Evolutionary conservation across 1,139 yeast species (phyloP), one percentile per base, ranked within the genome.

Genomic region (Yamadazyma taylorii): DNA sequence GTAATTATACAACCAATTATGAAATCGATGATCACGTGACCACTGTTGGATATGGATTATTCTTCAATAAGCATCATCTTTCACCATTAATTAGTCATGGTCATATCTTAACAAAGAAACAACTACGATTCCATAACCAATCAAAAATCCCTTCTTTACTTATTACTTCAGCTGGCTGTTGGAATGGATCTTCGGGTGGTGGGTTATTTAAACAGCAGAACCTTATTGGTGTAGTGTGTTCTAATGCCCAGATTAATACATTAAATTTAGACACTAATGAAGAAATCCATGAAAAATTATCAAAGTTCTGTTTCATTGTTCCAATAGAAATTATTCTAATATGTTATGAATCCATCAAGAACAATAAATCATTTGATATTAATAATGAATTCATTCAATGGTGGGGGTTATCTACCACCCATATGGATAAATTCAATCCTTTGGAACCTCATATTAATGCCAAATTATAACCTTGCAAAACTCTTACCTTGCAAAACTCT

Each of bases 181-280:
- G 88, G 87, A 81, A 82, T 49, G 90, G 90, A 0, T 81, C 88
- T 2, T 79, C 85, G 1, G 90, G 90, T 0, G 90, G 90, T 0
- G 87, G 82, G 0, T 53, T 81, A 3, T 66, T 78, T 38, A 41
- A 66, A 37, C 34, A 48, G 0, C 48, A 51, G 12, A 56, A 63
- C 28, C 56, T 82, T 4, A 52, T 79, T 10, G 86, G 86, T 0
- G 53, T 81, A 26, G 74, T 83, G 63, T 79, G 85, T 25, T 78
- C 85, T 23, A 83, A 83, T 54, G 90, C 74, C 11, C 67, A 66
- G 39, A 63, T 69, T 1, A 52, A 48, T 25, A 38, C 32, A 22
- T 33, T 36, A 26, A 39, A 47, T 33, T 24, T 43, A n/a, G 19
- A 24, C 3, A 40, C 39, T 3, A 47, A 46, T 28, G 36, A 35